Percentiles rank a stretch among this genome's conserved stretches.
Evolutionary conservation across 73 alveolate species (phyloP).

Genomic region (Paramecium biaurelia): DNA sequence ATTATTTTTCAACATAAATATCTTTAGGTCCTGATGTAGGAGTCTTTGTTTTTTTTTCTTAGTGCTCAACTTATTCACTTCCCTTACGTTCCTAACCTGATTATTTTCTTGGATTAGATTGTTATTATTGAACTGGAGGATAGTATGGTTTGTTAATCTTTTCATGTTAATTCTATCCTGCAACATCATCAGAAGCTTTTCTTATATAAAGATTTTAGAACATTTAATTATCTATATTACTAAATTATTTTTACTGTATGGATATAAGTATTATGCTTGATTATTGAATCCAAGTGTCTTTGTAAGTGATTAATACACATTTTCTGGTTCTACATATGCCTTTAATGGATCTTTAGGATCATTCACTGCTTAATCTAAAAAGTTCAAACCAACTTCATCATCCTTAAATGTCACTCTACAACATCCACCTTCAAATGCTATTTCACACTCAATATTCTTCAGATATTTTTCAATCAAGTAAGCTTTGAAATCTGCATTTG

Average conservation of each 20-base stretch:
- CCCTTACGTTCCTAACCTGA: constrained; percentile 17
- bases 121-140: not conserved
- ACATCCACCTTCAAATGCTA: constrained; percentile 50
- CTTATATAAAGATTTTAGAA: constrained; percentile 29
- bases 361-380: constrained; percentile 34
- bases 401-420: constrained; percentile 49
- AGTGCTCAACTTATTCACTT: not conserved
- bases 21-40: not conserved
- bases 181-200: constrained; percentile 40
- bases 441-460: not conserved
- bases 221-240: not conserved
- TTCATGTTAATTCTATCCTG: not conserved
- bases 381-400: constrained; percentile 34
- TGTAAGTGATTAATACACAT: constrained; percentile 23
- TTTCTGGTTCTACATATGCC: constrained; percentile 49
- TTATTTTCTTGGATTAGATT: not conserved
- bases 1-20: not conserved
- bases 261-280: not conserved
- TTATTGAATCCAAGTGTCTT: not conserved
- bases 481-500: constrained; percentile 39
- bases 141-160: not conserved
- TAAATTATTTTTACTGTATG: not conserved
- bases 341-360: constrained; percentile 32
- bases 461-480: not conserved
- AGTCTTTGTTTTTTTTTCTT: not conserved